phyloP scores from a whole-genome alignment of 805 yeast species.

The Yarrowia keelungensis region DNA sequence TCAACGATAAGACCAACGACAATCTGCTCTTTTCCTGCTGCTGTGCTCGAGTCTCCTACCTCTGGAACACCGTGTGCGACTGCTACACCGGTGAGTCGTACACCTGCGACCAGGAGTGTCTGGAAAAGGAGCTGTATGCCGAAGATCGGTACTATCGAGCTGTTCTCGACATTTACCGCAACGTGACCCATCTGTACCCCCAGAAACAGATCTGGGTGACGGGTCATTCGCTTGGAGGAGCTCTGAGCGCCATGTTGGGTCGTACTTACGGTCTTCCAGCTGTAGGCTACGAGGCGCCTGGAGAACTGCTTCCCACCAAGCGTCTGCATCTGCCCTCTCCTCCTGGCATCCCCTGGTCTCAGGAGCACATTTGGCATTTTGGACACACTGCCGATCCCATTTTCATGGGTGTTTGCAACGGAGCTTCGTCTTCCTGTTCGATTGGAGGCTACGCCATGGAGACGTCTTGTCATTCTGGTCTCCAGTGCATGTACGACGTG shows the following conservation, averaged over 20 bases:
- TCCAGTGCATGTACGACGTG: constrained; percentile 85
- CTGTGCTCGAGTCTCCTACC: constrained; percentile 88
- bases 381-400: constrained; percentile 98
- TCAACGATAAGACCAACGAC: constrained; percentile 83
- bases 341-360: constrained; percentile 79
- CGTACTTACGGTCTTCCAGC: constrained; percentile 90
- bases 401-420: constrained; percentile 95
- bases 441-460: constrained; percentile 98
- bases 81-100: constrained; percentile 79
- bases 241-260: constrained; percentile 79
- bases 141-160: constrained; percentile 86
- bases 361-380: constrained; percentile 90
- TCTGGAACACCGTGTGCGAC: constrained; percentile 96
- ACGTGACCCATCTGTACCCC: constrained; percentile 73
- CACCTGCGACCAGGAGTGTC: constrained; percentile 86
- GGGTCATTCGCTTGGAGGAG: constrained; percentile 95
- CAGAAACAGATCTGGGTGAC: constrained; percentile 77
- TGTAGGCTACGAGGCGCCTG: constrained; percentile 92
- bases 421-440: constrained; percentile 87
- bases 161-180: constrained; percentile 73
- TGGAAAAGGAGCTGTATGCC: constrained; percentile 74
- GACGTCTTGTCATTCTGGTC: constrained; percentile 91
- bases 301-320: constrained; percentile 81
- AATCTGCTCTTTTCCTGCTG: constrained; percentile 92
- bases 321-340: constrained; percentile 91